phyloP scores from a whole-genome alignment of 371 early-diverging fungal species.

The Phascolomyces articulosus region DNA sequence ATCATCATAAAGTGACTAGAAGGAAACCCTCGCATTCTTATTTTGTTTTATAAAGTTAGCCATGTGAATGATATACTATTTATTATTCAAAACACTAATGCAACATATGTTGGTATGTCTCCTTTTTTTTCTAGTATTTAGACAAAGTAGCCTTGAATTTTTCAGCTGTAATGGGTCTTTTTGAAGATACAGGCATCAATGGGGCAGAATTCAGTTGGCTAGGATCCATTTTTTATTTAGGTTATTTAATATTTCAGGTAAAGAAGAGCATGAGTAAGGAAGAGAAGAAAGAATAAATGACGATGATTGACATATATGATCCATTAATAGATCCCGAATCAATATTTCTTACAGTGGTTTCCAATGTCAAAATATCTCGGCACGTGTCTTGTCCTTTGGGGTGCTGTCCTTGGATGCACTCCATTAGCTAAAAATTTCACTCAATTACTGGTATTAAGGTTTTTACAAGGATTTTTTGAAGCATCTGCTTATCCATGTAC shows the following conservation, averaged over 20 bases:
- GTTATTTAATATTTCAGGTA: slow-evolving; percentile 31
- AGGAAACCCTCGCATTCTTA: too few relatives aligned
- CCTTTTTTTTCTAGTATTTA: slow-evolving; percentile 18
- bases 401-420: slow-evolving; percentile 20
- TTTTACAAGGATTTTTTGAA: slow-evolving; percentile 41
- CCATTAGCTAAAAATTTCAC: slow-evolving; percentile 20
- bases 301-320: too few relatives aligned
- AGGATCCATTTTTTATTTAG: slow-evolving; percentile 35
- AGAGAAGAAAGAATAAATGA: too few relatives aligned
- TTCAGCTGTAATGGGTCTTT: slow-evolving; percentile 31
- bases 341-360: slow-evolving; percentile 29
- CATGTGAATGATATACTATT: not conserved
- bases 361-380: slow-evolving; percentile 32
- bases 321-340: slow-evolving; percentile 31
- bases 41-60: too few relatives aligned
- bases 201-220: slow-evolving; percentile 25
- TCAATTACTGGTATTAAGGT: slow-evolving; percentile 26
- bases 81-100: too few relatives aligned
- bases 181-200: slow-evolving; percentile 21
- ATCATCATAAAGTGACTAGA: too few relatives aligned
- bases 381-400: slow-evolving; percentile 25
- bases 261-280: too few relatives aligned
- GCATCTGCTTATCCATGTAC: slow-evolving; percentile 30
- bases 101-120: too few relatives aligned
- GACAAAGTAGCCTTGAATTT: slow-evolving; percentile 33